Percentiles rank a stretch among this genome's conserved stretches.
Conservation (phyloP, 805 yeast genomes). For the Metschnikowia lunata region DNA sequence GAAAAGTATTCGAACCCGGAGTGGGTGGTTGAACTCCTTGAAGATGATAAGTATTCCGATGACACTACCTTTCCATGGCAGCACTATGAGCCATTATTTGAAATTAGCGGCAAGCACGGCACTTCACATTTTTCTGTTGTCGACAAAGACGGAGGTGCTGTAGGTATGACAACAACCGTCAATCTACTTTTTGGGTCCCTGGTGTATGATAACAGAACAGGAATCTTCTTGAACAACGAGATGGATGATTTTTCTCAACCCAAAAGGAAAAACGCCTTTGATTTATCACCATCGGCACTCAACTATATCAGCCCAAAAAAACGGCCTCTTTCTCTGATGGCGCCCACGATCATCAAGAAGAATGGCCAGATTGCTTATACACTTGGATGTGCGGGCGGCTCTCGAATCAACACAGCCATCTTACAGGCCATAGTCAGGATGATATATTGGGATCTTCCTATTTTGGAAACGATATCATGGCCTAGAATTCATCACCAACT, state of each 20-base stretch:
- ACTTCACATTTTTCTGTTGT: slow-evolving; percentile 83
- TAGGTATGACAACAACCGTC: slow-evolving; percentile 83
- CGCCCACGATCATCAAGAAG: slow-evolving; percentile 57
- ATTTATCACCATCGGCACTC: slow-evolving; percentile 72
- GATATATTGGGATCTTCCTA: slow-evolving; percentile 52
- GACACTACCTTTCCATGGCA: slow-evolving; percentile 59
- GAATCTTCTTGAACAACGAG: slow-evolving; percentile 78
- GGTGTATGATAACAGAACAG: slow-evolving; percentile 78
- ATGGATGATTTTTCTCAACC: slow-evolving; percentile 94
- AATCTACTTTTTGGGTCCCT: slow-evolving; percentile 79
- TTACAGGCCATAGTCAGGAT: slow-evolving; percentile 73
- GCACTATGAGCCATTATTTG: slow-evolving; percentile 75
- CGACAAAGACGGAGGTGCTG: slow-evolving; percentile 72
- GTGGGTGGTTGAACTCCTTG: slow-evolving; percentile 54
- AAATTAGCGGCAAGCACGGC: slow-evolving; percentile 78
- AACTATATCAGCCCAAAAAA: slow-evolving; percentile 73
- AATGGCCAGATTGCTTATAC: slow-evolving; percentile 40
- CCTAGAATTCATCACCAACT: slow-evolving; percentile 91
- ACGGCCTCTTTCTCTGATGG: slow-evolving; percentile 80
- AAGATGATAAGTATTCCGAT: slow-evolving; percentile 47
- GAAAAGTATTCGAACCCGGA: slow-evolving; percentile 42
- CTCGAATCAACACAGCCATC: slow-evolving; percentile 76
- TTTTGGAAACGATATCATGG: slow-evolving; percentile 66
- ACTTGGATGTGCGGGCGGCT: slow-evolving; percentile 94
- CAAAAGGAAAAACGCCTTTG: slow-evolving; percentile 66